Evolutionary conservation across 1,139 yeast species (phyloP).

Genomic region (Suhomyces ambrosiae): DNA sequence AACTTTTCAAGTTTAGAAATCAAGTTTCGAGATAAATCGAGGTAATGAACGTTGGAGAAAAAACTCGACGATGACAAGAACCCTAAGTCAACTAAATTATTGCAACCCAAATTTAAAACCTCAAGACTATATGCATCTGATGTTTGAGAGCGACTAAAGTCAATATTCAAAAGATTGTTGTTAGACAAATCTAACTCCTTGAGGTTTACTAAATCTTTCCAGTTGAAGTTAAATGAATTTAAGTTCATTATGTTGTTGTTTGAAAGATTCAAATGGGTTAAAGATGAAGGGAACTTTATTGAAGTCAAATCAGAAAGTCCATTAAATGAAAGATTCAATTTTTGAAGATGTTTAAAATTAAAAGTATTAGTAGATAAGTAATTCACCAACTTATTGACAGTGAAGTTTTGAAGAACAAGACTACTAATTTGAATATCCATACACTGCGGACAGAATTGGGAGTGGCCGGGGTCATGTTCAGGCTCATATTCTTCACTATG

Average conservation of each 20-base stretch:
- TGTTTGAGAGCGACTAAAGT: constrained; percentile 1
- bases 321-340: constrained; percentile 29
- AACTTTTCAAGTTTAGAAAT: constrained; percentile 19
- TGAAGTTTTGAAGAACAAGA: constrained; percentile 7
- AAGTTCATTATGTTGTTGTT: constrained; percentile 23
- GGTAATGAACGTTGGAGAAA: constrained; percentile 17
- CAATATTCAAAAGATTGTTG: constrained; percentile 20
- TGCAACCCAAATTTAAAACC: constrained; percentile 23
- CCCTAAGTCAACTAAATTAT: constrained; percentile 18
- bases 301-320: constrained; percentile 19
- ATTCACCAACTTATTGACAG: not conserved
- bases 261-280: constrained; percentile 24
- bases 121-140: constrained; percentile 1
- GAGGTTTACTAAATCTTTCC: constrained; percentile 15
- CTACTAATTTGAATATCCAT: constrained; percentile 2
- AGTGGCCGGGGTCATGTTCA: not conserved
- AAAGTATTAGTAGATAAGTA: constrained; percentile 5
- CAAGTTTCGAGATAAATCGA: constrained; percentile 29
- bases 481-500: not conserved
- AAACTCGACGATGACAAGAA: constrained; percentile 7
- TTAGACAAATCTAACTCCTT: constrained; percentile 27
- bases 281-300: constrained; percentile 12
- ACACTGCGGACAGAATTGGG: not conserved
- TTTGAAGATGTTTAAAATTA: constrained; percentile 2
- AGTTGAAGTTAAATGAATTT: constrained; percentile 13